These are phyloP conservation scores for Gracilariopsis chorda DNA, from an alignment of 23 red algal species.

Conservation along the genomic window DNA sequence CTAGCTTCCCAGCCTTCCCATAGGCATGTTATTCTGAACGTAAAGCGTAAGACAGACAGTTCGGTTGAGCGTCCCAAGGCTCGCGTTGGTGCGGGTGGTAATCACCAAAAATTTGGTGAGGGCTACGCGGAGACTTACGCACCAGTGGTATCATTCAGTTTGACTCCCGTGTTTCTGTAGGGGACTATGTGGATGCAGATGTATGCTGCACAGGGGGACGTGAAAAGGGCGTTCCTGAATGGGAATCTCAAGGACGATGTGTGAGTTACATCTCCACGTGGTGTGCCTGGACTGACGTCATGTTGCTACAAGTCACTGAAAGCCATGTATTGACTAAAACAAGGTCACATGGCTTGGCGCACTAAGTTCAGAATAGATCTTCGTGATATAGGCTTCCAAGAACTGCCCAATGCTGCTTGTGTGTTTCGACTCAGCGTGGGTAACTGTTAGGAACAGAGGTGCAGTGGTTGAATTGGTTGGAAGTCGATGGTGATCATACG, in stretches of 20 bases:
- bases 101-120: constrained; percentile 1
- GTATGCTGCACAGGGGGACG: neutral
- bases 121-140: neutral
- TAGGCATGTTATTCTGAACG: neutral
- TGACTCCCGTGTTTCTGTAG: constrained; percentile 6
- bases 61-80: neutral
- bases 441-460: too few species aligned
- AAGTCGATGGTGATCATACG: too few species aligned
- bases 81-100: neutral
- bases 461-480: too few species aligned
- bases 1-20: neutral
- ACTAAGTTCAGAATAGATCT: neutral
- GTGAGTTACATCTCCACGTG: neutral
- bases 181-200: neutral
- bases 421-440: neutral
- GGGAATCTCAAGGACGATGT: constrained; percentile 11
- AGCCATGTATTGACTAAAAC: constrained; percentile 3
- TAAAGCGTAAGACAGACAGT: neutral
- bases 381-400: neutral
- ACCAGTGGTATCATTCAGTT: neutral
- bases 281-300: constrained; percentile 2
- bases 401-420: neutral
- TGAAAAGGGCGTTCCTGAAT: constrained; percentile 18
- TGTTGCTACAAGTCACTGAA: constrained; percentile 10
- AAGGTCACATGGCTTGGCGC: constrained; percentile 7